Percentiles rank a stretch among this genome's conserved stretches.
Evolutionary conservation across 345 rosid species (phyloP).

Genomic region (Geranium brycei): DNA sequence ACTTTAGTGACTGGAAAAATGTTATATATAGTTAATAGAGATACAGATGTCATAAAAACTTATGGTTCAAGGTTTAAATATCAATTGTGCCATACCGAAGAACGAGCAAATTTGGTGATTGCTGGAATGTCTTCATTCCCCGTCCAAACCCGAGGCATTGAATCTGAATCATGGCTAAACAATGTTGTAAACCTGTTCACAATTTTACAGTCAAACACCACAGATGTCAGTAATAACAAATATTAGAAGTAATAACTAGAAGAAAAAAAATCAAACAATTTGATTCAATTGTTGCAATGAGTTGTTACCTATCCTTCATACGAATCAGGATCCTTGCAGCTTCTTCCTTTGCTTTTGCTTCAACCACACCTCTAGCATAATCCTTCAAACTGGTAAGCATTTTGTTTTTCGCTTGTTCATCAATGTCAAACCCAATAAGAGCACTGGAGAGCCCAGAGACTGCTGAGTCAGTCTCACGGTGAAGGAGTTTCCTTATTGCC

Average conservation of each 20-base stretch:
- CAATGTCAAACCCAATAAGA: conserved; percentile 72
- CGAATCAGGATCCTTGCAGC: conserved; percentile 73
- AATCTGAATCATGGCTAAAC: conserved; percentile 89
- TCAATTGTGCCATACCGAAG: conserved; percentile 39
- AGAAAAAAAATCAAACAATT: conserved; percentile 10
- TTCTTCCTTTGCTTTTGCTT: conserved; percentile 81
- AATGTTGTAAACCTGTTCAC: conserved; percentile 65
- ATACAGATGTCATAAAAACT: background rate
- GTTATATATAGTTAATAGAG: conserved; percentile 12
- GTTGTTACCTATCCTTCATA: conserved; percentile 81
- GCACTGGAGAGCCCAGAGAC: conserved; percentile 55
- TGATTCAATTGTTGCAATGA: conserved; percentile 9
- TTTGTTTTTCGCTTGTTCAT: conserved; percentile 40
- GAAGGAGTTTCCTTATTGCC: conserved; percentile 65
- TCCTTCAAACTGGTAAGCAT: conserved; percentile 47
- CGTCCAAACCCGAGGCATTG: conserved; percentile 97
- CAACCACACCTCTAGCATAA: conserved; percentile 66
- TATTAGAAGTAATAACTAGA: background rate
- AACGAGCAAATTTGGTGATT: conserved; percentile 82
- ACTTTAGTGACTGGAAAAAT: conserved; percentile 64
- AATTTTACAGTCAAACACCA: conserved; percentile 12
- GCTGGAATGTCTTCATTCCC: conserved; percentile 97
- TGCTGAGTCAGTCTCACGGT: conserved; percentile 52
- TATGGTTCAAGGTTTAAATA: background rate
- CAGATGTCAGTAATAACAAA: background rate